Base-by-base conservation (phyloP, 1,139 yeast genomes). In the Hyphopichia wangnamkhiaoensis region DNA sequence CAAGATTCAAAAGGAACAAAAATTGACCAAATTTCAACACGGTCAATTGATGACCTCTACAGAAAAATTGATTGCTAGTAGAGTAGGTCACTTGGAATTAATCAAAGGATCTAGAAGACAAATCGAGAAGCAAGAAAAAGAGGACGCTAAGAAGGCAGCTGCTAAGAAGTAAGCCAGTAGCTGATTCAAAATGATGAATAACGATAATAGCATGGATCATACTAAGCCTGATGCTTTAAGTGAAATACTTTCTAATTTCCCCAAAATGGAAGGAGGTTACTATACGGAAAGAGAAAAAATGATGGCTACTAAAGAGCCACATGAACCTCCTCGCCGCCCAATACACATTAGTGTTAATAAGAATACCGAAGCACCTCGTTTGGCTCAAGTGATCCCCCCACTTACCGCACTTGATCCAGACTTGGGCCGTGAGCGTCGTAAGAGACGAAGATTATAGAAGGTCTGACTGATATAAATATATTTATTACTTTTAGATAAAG, bases 31-130 rank as follows among this genome's bases (percentile, higher is more conserved):
- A 55, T 61, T 79, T 45, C 91, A 82, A 53, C 76, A 79, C 41
- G 80, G 84, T 3, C 84, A 88, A 18, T 74, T 87, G 49, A 77
- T 85, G 40, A 65, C 75, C 2, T 74, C 82, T 15, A 91, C 98
- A 1, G 98, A 93, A 63, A 88, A 80, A 64, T 73, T 89, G 47
- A 80, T 91, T 50, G 84, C 97, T 2, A 75, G 94, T 39, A 79
- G 93, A 61, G 97, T 91, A 4, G 98, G 98, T n/a, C 98, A 93
- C 63, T 74, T 93, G 54, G 98, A 93, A 64, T 61, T 93, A 37
- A 69, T 93, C 48, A 89, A 87, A 61, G 98, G 98, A 12, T 83
- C 94, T n/a, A 82, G 97, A 70, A 79, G 95, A 63, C 80, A 86
- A 55, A 50, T 87, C 13, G 95, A 86, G 56, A 84, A 76, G 59